Base-by-base conservation (phyloP, 1,284 basidiomycete species). In the Trametes polyzona region DNA sequence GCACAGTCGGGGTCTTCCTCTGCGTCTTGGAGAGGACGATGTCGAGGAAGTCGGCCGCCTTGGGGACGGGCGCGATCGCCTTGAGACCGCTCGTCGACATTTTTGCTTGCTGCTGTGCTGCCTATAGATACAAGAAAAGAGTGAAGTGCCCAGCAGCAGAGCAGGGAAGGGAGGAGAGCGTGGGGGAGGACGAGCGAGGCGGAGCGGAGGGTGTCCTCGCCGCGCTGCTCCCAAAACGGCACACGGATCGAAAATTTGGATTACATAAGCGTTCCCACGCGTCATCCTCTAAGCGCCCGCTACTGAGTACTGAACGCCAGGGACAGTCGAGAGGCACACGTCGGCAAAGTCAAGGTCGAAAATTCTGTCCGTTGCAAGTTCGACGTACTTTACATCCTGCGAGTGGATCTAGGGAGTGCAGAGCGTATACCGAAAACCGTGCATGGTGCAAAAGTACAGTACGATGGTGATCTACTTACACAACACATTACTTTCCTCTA, bases 31-130 rank as follows among this genome's bases (percentile, higher is more conserved):
- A 96, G 73, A 96, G 71, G 19, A 96, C 91, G 61, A 96, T 96
- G 76, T 98, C 96, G 74, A 98, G 76, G 73, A 98, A 98, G 75
- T 99, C 96, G 29, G 86, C 80, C 65, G 96, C 93, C 42, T 93
- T 96, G 47, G 96, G 96, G 52, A 99, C 96, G 40, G 97, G 96
- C 54, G 97, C 93, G 71, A 99, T 99, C 53, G 90, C 87, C 79
- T 97, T 96, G 66, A 97, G 81, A 56, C 93, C 92, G 73, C 89
- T 92, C 53, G 90, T 90, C 70, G 91, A 91, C 90, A 93, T 93
- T 62, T 69, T 76, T 73, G 7, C 21, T 33, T 43, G 30, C 2
- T 46, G 35, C 42, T 41, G 16, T 11, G 48, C 60, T 42, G 27
- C 17, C 17, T n/a, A 48, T 42, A 35, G 17, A 41, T 42, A 47